These are phyloP conservation scores for Andrographis paniculata DNA, from an alignment of 305 asterid genomes.

Conservation along the genomic window DNA sequence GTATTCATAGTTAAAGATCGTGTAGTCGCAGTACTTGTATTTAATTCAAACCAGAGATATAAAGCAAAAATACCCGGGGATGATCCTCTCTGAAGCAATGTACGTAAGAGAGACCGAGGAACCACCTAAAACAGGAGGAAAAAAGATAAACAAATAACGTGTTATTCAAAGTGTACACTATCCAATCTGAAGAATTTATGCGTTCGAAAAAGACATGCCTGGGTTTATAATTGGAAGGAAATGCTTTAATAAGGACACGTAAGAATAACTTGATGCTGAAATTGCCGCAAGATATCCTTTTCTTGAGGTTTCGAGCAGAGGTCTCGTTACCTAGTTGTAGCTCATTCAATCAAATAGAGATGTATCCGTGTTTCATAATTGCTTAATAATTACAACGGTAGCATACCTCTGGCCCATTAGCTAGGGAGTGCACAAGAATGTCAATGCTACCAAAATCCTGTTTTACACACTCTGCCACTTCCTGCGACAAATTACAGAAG, in stretches of 20 bases:
- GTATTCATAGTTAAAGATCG: conserved; percentile 13
- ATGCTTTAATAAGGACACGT: conserved; percentile 63
- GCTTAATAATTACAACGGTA: conserved; percentile 10
- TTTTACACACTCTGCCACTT: conserved; percentile 79
- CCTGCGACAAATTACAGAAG: conserved; percentile 37
- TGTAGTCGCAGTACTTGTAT: not conserved
- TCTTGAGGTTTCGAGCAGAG: conserved; percentile 81
- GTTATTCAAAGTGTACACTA: too few relatives aligned
- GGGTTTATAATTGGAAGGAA: conserved; percentile 81
- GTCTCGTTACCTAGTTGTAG: conserved; percentile 59
- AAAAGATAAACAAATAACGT: conserved; percentile 5
- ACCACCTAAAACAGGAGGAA: conserved; percentile 64
- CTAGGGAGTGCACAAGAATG: conserved; percentile 81
- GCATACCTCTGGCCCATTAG: conserved; percentile 79
- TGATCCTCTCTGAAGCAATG: conserved; percentile 80
- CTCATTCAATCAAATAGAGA: conserved; percentile 16
- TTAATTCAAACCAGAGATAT: conserved; percentile 12
- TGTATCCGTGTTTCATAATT: not conserved
- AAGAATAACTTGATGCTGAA: conserved; percentile 88
- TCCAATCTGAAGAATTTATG: too few relatives aligned
- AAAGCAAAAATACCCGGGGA: conserved; percentile 56
- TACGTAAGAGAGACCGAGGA: conserved; percentile 79
- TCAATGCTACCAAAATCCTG: conserved; percentile 80
- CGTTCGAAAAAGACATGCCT: conserved; percentile 31
- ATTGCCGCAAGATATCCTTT: conserved; percentile 87